These are phyloP conservation scores for Kuraishia hungarica DNA, from an alignment of 805 yeast species.

Conservation along the genomic window DNA sequence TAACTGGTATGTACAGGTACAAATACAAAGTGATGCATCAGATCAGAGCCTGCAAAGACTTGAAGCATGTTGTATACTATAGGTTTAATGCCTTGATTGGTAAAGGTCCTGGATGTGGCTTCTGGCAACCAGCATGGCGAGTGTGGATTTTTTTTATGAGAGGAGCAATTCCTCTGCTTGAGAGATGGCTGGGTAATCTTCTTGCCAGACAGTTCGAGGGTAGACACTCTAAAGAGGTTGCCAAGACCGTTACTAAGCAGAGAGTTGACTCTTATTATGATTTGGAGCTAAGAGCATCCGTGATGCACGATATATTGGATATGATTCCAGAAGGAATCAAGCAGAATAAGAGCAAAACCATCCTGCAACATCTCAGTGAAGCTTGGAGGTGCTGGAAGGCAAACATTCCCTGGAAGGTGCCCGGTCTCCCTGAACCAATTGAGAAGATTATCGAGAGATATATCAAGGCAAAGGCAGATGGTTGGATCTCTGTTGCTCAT, in stretches of 20 bases:
- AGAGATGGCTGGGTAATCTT: slow-evolving; percentile 91
- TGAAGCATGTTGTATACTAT: slow-evolving; percentile 85
- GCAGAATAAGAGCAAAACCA: slow-evolving; percentile 77
- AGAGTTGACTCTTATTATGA: slow-evolving; percentile 93
- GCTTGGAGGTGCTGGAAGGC: slow-evolving; percentile 99
- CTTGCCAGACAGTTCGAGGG: slow-evolving; percentile 95
- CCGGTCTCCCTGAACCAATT: slow-evolving; percentile 89
- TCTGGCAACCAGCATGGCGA: slow-evolving; percentile 99
- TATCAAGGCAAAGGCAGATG: slow-evolving; percentile 91
- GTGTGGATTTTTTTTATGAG: slow-evolving; percentile 90
- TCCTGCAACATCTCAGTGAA: slow-evolving; percentile 89
- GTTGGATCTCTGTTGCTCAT: slow-evolving; percentile 93
- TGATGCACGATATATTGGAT: slow-evolving; percentile 90
- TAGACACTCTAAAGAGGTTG: slow-evolving; percentile 81
- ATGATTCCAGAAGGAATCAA: slow-evolving; percentile 95
- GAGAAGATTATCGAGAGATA: slow-evolving; percentile 82
- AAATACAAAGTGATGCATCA: slow-evolving; percentile 98
- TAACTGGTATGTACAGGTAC: slow-evolving; percentile 94
- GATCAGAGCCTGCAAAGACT: slow-evolving; percentile 89
- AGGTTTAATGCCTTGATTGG: slow-evolving; percentile 82
- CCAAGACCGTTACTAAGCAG: slow-evolving; percentile 92
- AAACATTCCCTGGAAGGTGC: slow-evolving; percentile 95
- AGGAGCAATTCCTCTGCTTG: slow-evolving; percentile 85
- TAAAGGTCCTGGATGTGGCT: slow-evolving; percentile 97
- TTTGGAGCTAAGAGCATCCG: slow-evolving; percentile 85